Base-by-base conservation (phyloP, 2,329 filamentous ascomycete genomes). In the Aureobasidium sp. region DNA sequence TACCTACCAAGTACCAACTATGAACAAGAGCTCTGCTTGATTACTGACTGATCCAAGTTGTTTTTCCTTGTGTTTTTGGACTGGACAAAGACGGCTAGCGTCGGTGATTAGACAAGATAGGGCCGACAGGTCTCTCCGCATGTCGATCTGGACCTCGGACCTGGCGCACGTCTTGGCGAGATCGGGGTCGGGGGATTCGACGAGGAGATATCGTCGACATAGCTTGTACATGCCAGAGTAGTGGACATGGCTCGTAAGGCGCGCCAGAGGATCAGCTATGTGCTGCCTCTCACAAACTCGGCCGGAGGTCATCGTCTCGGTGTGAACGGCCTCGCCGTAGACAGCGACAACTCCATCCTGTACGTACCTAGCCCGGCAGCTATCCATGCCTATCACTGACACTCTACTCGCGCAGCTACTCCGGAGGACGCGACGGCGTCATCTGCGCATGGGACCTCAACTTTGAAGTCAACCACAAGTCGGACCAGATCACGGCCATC, bases 371-470 rank as follows among this genome's bases (percentile, higher is more conserved):
- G 3, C 44, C 53, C 53, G 58, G 13, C 39, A 36, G 59, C 46
- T 8, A 3, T 23, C 8, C 27, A 9, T 26, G 56, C 42, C 57
- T 44, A 59, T 39, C 41, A 29, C 34, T 39, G n/a, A 41, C 62
- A 41, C 64, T 69, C 62, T 72, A 69, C 62, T 68, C 69, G 56
- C 67, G 64, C 68, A 97, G 92, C 70, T 99, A 97, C 78, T 97
- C 94, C 50, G 94, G 91, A 67, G 94, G 94, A 64, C 88, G 94
- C 72, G 94, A 99, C 76, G 94, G 94, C 69, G 89, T 94, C 56
- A 88, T 99, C 68, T 99, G 94, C 78, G 91, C 93, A 64, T 99
- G 94, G 94, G 87, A 97, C 75, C 79, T 97, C 59, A 84, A 90
- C 70, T 84, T 90, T 70, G 83, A 91, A 72, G 79, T 89, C 66